Evolutionary conservation across 192 early-diverging fungal genomes (phyloP).

Genomic region (Coemansia sp.): DNA sequence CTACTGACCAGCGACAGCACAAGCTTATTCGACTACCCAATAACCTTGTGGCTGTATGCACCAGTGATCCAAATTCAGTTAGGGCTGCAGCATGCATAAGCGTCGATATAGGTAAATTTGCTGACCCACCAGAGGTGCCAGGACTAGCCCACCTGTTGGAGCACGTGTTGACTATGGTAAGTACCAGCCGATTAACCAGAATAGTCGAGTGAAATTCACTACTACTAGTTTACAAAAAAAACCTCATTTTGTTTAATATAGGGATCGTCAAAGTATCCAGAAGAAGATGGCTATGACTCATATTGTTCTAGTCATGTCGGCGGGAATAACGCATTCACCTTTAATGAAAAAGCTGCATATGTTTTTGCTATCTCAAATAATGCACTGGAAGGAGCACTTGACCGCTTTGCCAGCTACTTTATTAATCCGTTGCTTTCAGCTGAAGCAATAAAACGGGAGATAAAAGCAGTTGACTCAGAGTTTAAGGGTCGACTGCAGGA

Average conservation of each 20-base stretch:
- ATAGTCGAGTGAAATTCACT: too few relatives aligned
- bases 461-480: constrained; percentile 90
- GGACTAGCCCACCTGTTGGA: constrained; percentile 74
- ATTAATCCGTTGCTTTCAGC: constrained; percentile 77
- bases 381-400: constrained; percentile 59
- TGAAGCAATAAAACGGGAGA: constrained; percentile 81
- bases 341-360: not conserved
- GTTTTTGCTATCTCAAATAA: constrained; percentile 26
- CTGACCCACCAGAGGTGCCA: constrained; percentile 58
- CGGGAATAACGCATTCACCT: too few relatives aligned
- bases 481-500: constrained; percentile 79
- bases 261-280: constrained; percentile 62
- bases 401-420: constrained; percentile 80
- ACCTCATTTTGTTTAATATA: not conserved
- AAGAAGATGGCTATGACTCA: too few relatives aligned
- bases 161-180: constrained; percentile 64
- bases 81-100: constrained; percentile 59
- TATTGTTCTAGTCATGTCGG: too few relatives aligned
- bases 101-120: constrained; percentile 63
- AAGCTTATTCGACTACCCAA: constrained; percentile 60
- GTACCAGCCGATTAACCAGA: not conserved
- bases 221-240: not conserved
- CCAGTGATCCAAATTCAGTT: constrained; percentile 55
- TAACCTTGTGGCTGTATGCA: constrained; percentile 58
- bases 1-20: constrained; percentile 60